Evolutionary conservation across 768 basidiomycete species (phyloP).

Genomic region (Termitomyces bulborhizus): DNA sequence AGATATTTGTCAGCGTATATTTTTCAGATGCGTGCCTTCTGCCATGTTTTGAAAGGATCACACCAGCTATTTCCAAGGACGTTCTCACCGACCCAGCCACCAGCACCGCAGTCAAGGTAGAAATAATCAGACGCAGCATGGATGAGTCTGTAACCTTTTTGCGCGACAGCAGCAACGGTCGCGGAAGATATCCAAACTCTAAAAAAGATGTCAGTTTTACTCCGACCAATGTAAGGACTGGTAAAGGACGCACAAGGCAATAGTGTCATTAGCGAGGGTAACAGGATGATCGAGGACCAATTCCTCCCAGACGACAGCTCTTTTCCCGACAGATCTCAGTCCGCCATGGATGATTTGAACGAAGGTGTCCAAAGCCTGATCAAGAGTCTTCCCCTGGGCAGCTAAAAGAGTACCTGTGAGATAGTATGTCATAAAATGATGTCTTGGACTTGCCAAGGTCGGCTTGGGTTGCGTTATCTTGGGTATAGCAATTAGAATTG

Average conservation of each 20-base stretch:
- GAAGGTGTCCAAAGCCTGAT: constrained; percentile 60
- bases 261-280: constrained; percentile 39
- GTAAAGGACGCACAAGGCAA: constrained; percentile 43
- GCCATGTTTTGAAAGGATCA: constrained; percentile 79
- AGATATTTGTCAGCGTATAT: neutral
- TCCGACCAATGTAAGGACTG: neutral
- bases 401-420: constrained; percentile 13
- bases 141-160: constrained; percentile 55
- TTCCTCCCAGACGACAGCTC: constrained; percentile 82
- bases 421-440: neutral
- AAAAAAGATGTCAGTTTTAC: neutral
- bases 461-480: constrained; percentile 53
- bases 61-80: constrained; percentile 57
- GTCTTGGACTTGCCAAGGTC: constrained; percentile 35
- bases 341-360: constrained; percentile 52
- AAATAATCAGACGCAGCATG: constrained; percentile 73
- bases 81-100: constrained; percentile 59
- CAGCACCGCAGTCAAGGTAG: constrained; percentile 76
- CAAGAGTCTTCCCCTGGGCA: constrained; percentile 43
- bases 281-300: constrained; percentile 57
- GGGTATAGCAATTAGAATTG: constrained; percentile 56
- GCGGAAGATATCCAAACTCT: constrained; percentile 72
- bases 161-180: constrained; percentile 52
- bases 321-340: constrained; percentile 54
- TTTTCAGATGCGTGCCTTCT: constrained; percentile 38